Base-by-base conservation (phyloP, 2,329 filamentous ascomycete species). In the Aspergillus sp. region DNA sequence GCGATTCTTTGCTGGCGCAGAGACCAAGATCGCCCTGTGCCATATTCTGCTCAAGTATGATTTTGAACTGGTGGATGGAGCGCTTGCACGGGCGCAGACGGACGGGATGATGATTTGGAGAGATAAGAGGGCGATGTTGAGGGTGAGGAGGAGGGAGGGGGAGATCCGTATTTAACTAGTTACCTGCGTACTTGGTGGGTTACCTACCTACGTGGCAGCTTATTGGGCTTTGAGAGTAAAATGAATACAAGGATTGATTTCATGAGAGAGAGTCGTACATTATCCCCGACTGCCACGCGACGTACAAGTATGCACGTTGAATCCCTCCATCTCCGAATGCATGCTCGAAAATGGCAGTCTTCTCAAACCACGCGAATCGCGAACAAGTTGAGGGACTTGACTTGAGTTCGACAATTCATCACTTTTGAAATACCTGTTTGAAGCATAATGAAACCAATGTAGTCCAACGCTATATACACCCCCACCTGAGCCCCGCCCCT, bases 51-150 rank as follows among this genome's bases (percentile, higher is more conserved):
- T 60, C 23, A 55, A 47, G 23, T 55, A 47, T 47, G 53, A 55
- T 41, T 65, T 85, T 30, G 77, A 80, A 65, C 38, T 72, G n/a
- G 25, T 30, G 3, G 48, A 50, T 19, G 28, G n/a, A 17, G 50
- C 19, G 4, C n/a, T 23, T 23, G 54, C 54, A 11, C 22, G 25
- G 23, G 13, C 45, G 3, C 28, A 46, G 54, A 46, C 30, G 19
- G 59, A 55, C 2, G 54, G 56, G 15, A 30, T 38, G 47, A 43
- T 53, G 23, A 55, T 49, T 9, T 53, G 43, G 41, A 52, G 51
- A 8, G 51, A 54, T 54, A 41, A 41, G 51, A 41, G 34, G 51
- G 51, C 51, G 22, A 54, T 54, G 51, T 25, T 61, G 19, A 34
- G 48, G 23, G 22, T 62, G 19, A 38, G 45, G 31, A 30, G 50